Evolutionary conservation across 805 yeast species (phyloP).

Genomic region (Teunomyces tritomae): DNA sequence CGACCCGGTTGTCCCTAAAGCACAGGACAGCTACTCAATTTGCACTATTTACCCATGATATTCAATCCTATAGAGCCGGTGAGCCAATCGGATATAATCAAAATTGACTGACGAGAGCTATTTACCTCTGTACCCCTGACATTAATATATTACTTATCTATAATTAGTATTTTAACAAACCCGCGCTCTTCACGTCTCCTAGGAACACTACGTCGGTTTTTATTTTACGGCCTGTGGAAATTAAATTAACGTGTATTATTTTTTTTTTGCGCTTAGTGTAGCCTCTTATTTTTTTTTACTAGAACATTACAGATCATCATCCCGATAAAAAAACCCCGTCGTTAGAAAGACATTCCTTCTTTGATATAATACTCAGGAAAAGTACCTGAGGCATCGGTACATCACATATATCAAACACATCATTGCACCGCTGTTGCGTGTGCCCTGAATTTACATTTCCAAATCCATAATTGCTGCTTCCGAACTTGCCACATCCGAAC

Average conservation of each 20-base stretch:
- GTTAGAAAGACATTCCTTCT: not conserved
- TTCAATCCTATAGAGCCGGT: not conserved
- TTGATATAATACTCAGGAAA: not conserved
- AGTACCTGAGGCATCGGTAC: not conserved
- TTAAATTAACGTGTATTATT: conserved; percentile 2
- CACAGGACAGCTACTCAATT: not conserved
- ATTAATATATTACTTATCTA: not conserved
- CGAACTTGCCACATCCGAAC: not conserved
- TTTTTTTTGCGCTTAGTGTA: not conserved
- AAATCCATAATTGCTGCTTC: not conserved
- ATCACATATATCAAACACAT: not conserved
- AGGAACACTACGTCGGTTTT: not conserved
- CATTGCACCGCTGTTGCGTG: not conserved
- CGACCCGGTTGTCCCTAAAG: not conserved
- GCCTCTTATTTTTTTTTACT: conserved; percentile 1
- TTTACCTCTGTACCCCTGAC: no score
- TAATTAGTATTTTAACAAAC: not conserved
- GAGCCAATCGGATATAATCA: not conserved
- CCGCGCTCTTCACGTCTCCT: not conserved
- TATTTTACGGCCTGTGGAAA: not conserved
- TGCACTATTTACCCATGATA: no score
- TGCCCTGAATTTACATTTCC: not conserved
- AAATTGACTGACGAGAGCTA: no score
- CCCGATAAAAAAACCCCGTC: not conserved
- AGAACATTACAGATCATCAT: conserved; percentile 1